Conservation (phyloP, 495 filamentous ascomycete genomes). For the Podospora conica region DNA sequence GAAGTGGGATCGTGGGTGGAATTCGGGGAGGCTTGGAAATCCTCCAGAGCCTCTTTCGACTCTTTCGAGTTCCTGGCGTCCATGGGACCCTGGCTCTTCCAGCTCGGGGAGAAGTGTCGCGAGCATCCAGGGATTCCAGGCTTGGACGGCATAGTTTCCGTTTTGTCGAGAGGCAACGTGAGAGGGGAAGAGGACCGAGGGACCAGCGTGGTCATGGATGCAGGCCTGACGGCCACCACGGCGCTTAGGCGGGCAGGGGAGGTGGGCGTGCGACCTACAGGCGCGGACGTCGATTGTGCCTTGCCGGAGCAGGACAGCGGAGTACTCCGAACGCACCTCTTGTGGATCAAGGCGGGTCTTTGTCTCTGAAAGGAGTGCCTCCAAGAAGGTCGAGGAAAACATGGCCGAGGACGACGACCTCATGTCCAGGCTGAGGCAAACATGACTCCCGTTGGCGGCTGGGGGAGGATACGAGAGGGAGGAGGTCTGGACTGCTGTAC, state of each 20-base stretch:
- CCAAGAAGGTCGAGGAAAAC: not conserved
- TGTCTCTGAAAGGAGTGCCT: too few species aligned
- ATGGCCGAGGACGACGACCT: not conserved
- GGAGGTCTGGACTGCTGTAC: not conserved
- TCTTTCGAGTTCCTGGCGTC: not conserved
- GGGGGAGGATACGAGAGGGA: not conserved
- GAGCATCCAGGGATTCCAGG: not conserved
- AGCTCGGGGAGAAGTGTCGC: not conserved
- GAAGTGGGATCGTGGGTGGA: not conserved
- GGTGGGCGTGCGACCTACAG: not conserved
- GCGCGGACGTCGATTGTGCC: not conserved
- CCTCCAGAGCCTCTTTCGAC: not conserved
- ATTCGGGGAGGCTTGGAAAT: not conserved
- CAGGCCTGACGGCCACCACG: not conserved
- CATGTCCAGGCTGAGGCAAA: not conserved
- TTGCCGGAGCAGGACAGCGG: not conserved
- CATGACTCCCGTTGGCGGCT: not conserved
- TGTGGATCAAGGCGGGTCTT: not conserved
- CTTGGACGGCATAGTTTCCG: not conserved
- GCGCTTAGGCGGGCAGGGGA: not conserved
- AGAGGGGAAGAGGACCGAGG: not conserved
- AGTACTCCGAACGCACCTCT: too few species aligned
- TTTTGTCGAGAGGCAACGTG: not conserved
- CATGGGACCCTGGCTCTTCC: not conserved
- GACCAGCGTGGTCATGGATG: not conserved